These are phyloP conservation scores for Trichomonas vaginalis DNA, from an alignment of 208 protist species.

Conservation along the genomic window DNA sequence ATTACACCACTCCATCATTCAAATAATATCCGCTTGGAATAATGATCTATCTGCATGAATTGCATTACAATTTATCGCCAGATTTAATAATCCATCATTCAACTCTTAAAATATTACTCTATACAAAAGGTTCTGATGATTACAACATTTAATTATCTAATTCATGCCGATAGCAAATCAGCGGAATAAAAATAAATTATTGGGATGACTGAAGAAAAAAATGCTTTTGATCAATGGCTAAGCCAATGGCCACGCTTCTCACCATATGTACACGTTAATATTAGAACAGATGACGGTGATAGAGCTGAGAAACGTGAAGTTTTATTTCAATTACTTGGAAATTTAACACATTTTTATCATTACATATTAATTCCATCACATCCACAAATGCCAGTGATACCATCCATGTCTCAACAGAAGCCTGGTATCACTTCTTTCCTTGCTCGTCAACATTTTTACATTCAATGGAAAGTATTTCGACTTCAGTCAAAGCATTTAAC, in stretches of 20 bases:
- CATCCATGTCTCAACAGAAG: neutral
- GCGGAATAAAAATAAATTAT: too few relatives aligned
- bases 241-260: neutral
- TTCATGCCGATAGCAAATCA: too few relatives aligned
- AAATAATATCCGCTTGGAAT: too few relatives aligned
- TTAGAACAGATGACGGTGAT: neutral
- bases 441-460: neutral
- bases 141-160: too few relatives aligned
- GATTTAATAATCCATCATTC: too few relatives aligned
- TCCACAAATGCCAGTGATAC: neutral
- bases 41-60: too few relatives aligned
- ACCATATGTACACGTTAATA: neutral
- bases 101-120: too few relatives aligned
- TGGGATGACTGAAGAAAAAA: neutral
- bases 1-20: too few relatives aligned
- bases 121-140: too few relatives aligned
- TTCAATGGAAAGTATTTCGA: neutral
- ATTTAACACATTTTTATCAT: neutral
- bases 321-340: neutral
- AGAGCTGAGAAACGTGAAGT: neutral
- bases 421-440: neutral
- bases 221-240: neutral
- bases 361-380: neutral
- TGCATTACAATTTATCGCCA: too few relatives aligned
- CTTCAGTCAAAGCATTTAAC: neutral